These are phyloP conservation scores for Bruguiera gymnorhiza DNA, from an alignment of 345 rosid genomes.

Conservation along the genomic window DNA sequence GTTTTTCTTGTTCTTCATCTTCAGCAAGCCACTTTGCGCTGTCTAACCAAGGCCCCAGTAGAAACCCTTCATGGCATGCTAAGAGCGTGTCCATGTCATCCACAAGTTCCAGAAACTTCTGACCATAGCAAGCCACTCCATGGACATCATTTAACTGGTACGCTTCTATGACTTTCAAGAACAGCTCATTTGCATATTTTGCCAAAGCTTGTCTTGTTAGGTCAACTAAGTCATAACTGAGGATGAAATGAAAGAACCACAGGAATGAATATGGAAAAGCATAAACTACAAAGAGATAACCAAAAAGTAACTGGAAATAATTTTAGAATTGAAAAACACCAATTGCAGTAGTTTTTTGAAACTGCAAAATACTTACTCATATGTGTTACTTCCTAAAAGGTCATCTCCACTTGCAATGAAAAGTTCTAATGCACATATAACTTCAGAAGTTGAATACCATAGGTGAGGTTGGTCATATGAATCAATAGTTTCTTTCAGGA, in stretches of 20 bases:
- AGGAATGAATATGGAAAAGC: background rate
- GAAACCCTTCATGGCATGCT: conserved; percentile 58
- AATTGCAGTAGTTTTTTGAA: background rate
- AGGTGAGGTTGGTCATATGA: conserved; percentile 59
- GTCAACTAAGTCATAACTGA: conserved; percentile 64
- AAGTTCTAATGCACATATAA: conserved; percentile 48
- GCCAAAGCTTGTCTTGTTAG: conserved; percentile 69
- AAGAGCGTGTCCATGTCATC: conserved; percentile 57
- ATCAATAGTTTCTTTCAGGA: conserved; percentile 26
- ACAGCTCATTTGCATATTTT: conserved; percentile 57
- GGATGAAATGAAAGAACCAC: conserved; percentile 6
- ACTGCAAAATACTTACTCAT: conserved; percentile 39
- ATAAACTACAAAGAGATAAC: background rate
- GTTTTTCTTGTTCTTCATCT: conserved; percentile 43
- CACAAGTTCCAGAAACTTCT: conserved; percentile 51
- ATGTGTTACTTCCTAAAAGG: conserved; percentile 44
- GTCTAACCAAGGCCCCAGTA: conserved; percentile 73
- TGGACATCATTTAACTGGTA: conserved; percentile 36
- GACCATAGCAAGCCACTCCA: conserved; percentile 35
- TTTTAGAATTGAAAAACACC: background rate
- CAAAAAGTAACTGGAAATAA: background rate
- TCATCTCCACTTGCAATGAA: conserved; percentile 48
- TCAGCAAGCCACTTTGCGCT: conserved; percentile 60
- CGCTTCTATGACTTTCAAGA: conserved; percentile 46
- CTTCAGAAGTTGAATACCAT: conserved; percentile 67